Percentiles rank a stretch among this genome's conserved stretches.
phyloP scores from a whole-genome alignment of 768 basidiomycete genomes.

The Hysterangium stoloniferum region DNA sequence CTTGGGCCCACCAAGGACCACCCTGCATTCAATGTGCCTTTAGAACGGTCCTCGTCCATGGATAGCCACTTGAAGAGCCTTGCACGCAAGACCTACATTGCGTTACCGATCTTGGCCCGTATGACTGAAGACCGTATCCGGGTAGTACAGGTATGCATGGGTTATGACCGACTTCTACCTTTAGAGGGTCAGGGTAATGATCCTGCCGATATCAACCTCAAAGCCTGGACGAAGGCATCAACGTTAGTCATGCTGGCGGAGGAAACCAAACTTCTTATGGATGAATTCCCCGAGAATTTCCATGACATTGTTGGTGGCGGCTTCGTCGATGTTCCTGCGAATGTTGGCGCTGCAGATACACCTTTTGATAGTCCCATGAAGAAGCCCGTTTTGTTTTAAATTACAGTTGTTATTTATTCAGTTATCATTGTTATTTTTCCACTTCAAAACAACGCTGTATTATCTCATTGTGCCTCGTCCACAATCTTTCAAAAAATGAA shows the following conservation, averaged over 20 bases:
- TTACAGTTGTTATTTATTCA: neutral
- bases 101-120: slow-evolving; percentile 32
- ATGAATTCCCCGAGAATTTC: slow-evolving; percentile 39
- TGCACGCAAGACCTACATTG: slow-evolving; percentile 4
- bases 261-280: slow-evolving; percentile 50
- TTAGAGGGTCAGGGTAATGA: slow-evolving; percentile 24
- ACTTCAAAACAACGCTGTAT: neutral
- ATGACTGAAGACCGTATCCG: slow-evolving; percentile 56
- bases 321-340: neutral
- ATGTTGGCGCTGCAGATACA: neutral
- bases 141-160: slow-evolving; percentile 53
- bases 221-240: slow-evolving; percentile 46
- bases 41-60: neutral
- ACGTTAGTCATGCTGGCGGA: slow-evolving; percentile 44
- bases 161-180: slow-evolving; percentile 52
- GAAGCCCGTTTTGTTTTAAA: neutral
- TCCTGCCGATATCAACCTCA: slow-evolving; percentile 16
- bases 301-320: slow-evolving; percentile 3
- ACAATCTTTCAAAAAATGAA: neutral
- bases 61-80: neutral
- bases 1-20: slow-evolving; percentile 42
- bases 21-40: slow-evolving; percentile 15
- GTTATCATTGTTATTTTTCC: neutral
- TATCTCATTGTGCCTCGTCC: neutral
- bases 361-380: neutral